phyloP scores from a whole-genome alignment of 2,329 filamentous ascomycete species.

The Ceratocystis cubensis region DNA sequence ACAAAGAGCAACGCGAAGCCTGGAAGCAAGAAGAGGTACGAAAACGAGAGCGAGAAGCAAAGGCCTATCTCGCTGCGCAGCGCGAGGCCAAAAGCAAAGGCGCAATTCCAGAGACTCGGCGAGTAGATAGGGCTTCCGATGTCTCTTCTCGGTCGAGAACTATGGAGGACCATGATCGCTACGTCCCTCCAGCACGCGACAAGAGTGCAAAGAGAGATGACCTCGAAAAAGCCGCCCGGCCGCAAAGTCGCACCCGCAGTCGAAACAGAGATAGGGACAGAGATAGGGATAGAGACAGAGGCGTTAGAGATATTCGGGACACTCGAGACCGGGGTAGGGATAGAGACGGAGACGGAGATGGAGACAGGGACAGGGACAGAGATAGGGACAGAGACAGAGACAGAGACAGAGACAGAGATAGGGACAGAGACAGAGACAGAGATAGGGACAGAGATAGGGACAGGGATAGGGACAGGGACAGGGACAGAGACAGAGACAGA shows the following conservation, averaged over 20 bases:
- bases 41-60: conserved; percentile 51
- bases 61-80: conserved; percentile 50
- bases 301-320: conserved; percentile 26
- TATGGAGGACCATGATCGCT: conserved; percentile 33
- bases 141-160: conserved; percentile 24
- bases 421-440: conserved; percentile 27
- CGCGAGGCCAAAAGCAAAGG: conserved; percentile 49
- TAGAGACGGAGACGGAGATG: conserved; percentile 26
- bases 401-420: conserved; percentile 24
- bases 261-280: conserved; percentile 27
- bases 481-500: conserved; percentile 25
- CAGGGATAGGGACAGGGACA: conserved; percentile 27
- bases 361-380: conserved; percentile 25
- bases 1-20: conserved; percentile 39
- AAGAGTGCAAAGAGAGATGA: conserved; percentile 21
- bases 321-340: conserved; percentile 28
- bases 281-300: neutral
- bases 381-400: conserved; percentile 26
- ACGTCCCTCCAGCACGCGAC: conserved; percentile 35
- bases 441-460: conserved; percentile 25
- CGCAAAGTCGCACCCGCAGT: conserved; percentile 28
- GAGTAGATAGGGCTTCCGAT: conserved; percentile 35
- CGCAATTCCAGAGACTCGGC: conserved; percentile 30
- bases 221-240: conserved; percentile 21
- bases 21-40: conserved; percentile 51